Evolutionary conservation across 2,329 filamentous ascomycete species (phyloP).

Genomic region (Xylaria sp.): DNA sequence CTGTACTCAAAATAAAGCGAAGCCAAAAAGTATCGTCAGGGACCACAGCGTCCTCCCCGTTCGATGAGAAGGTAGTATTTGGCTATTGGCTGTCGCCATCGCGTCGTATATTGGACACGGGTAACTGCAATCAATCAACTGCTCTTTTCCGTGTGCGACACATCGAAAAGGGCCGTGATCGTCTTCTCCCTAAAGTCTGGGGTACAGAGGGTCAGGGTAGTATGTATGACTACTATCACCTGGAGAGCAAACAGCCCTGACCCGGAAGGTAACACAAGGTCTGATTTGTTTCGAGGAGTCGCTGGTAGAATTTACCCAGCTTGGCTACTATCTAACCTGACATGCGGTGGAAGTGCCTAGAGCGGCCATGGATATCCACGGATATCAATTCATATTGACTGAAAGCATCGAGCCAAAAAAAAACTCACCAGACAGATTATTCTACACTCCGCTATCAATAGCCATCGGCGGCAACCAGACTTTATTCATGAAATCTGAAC

Average conservation of each 20-base stretch:
- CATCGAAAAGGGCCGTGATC: background rate
- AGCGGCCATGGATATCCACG: background rate
- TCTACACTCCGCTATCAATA: background rate
- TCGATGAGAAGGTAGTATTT: background rate
- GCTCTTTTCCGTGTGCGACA: constrained; percentile 4
- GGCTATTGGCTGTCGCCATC: background rate
- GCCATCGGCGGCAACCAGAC: background rate
- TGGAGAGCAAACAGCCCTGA: background rate
- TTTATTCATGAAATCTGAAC: background rate
- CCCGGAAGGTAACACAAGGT: constrained; percentile 2
- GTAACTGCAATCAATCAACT: constrained; percentile 12
- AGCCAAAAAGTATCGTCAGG: background rate
- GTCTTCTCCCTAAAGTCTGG: background rate
- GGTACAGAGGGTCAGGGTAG: background rate
- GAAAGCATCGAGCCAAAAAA: background rate
- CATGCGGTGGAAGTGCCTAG: background rate
- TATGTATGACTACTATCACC: constrained; percentile 1
- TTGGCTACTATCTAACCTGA: constrained; percentile 4
- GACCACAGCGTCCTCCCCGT: background rate
- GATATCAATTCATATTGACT: background rate
- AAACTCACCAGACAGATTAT: background rate
- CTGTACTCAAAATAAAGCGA: background rate
- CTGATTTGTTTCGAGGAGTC: background rate
- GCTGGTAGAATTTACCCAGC: constrained; percentile 22
- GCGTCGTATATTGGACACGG: background rate